phyloP scores from a whole-genome alignment of 768 basidiomycete species.

The Dendrothele bispora region DNA sequence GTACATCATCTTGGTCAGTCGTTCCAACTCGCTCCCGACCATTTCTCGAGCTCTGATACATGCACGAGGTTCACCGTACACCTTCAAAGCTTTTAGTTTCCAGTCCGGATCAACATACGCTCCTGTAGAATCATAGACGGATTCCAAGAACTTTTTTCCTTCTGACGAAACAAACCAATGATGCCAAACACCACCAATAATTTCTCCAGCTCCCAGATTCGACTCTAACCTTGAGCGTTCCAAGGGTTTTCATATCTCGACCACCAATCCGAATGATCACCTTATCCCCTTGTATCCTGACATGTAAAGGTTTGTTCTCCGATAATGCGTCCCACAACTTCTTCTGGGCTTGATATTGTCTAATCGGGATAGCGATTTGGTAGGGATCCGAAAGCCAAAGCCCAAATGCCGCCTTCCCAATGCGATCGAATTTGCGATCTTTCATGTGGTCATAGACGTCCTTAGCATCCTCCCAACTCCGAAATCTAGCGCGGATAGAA shows the following conservation, averaged over 20 bases:
- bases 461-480: slow-evolving; percentile 48
- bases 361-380: slow-evolving; percentile 43
- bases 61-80: slow-evolving; percentile 41
- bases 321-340: slow-evolving; percentile 47
- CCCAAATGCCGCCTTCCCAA: slow-evolving; percentile 34
- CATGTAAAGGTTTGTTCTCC: slow-evolving; percentile 32
- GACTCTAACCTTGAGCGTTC: slow-evolving; percentile 58
- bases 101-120: slow-evolving; percentile 48
- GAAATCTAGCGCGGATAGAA: slow-evolving; percentile 44
- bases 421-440: slow-evolving; percentile 23
- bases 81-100: slow-evolving; percentile 41
- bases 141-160: slow-evolving; percentile 34
- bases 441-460: slow-evolving; percentile 35
- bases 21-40: slow-evolving; percentile 48
- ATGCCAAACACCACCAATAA: slow-evolving; percentile 49
- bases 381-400: slow-evolving; percentile 53
- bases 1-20: slow-evolving; percentile 43
- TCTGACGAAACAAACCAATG: slow-evolving; percentile 31
- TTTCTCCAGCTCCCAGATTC: slow-evolving; percentile 54
- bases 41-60: slow-evolving; percentile 42
- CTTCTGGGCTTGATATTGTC: slow-evolving; percentile 53
- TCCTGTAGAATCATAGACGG: slow-evolving; percentile 32
- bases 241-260: slow-evolving; percentile 51
- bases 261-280: slow-evolving; percentile 43
- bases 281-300: slow-evolving; percentile 17